Percentiles rank a stretch among this genome's conserved stretches.
Evolutionary conservation across 768 basidiomycete genomes (phyloP).

Genomic region (Coprinopsis marcescibilis): DNA sequence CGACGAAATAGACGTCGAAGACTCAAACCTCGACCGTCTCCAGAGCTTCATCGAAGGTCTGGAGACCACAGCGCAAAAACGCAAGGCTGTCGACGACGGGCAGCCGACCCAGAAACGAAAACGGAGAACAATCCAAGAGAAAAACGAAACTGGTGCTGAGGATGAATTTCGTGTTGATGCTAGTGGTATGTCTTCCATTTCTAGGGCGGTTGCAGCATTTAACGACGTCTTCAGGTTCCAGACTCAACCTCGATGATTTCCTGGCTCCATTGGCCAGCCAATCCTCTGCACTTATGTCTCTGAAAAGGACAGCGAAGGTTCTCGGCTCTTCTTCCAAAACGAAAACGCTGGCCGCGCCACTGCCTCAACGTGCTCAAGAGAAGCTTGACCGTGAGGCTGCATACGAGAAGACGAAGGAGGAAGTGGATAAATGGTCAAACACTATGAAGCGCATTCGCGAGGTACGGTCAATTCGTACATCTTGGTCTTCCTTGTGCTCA

Average conservation of each 20-base stretch:
- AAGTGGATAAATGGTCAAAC: constrained; percentile 89
- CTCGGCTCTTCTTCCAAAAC: constrained; percentile 45
- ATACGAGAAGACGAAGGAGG: constrained; percentile 87
- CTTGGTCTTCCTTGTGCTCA: background rate
- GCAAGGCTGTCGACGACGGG: constrained; percentile 49
- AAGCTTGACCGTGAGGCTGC: constrained; percentile 90
- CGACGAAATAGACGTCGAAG: constrained; percentile 39
- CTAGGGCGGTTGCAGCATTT: background rate
- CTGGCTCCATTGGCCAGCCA: constrained; percentile 65
- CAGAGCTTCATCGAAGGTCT: constrained; percentile 38
- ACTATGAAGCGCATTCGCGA: constrained; percentile 92
- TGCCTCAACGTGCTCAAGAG: constrained; percentile 84
- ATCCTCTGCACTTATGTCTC: constrained; percentile 55
- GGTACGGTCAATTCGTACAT: constrained; percentile 31
- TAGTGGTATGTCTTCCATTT: constrained; percentile 31
- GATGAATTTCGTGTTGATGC: constrained; percentile 67
- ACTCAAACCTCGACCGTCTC: background rate
- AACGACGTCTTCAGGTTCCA: constrained; percentile 35
- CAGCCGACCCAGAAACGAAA: constrained; percentile 33
- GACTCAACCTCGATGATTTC: constrained; percentile 67
- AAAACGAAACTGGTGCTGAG: constrained; percentile 74
- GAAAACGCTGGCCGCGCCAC: constrained; percentile 72
- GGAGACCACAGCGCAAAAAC: constrained; percentile 53
- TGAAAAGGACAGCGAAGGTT: constrained; percentile 66
- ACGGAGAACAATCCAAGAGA: constrained; percentile 60